Conservation (phyloP, 306 rosid species). For the Sesbania bispinosa region DNA sequence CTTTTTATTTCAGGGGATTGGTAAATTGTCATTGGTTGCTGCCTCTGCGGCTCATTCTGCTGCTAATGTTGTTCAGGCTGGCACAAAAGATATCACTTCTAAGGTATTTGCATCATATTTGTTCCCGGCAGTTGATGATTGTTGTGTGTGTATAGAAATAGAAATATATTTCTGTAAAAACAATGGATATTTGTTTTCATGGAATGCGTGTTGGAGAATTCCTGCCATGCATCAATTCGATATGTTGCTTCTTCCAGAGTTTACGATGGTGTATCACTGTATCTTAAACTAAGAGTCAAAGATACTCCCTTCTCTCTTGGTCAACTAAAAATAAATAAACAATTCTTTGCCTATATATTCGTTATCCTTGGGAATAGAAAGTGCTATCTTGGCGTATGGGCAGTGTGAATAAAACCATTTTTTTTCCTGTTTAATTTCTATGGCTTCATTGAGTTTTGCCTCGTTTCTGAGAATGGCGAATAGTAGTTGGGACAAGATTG, state of each 20-base stretch:
- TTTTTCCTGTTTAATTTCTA: background rate
- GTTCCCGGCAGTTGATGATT: background rate
- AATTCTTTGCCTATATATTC: background rate
- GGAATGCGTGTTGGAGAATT: background rate
- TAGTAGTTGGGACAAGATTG: background rate
- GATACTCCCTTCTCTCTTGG: background rate
- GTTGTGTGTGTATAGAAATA: background rate
- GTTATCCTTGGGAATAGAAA: background rate
- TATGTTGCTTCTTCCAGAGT: too few relatives aligned
- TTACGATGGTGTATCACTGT: too few relatives aligned
- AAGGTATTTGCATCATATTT: slow-evolving; percentile 51
- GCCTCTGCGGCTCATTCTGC: slow-evolving; percentile 84
- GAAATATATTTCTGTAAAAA: background rate
- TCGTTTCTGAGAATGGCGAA: background rate
- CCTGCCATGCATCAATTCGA: background rate
- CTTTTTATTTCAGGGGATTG: slow-evolving; percentile 54
- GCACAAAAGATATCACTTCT: slow-evolving; percentile 67
- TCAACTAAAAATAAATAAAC: background rate
- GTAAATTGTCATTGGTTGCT: slow-evolving; percentile 78
- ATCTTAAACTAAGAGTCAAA: background rate
- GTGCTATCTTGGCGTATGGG: background rate
- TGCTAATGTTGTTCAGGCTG: slow-evolving; percentile 78
- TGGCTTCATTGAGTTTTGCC: background rate
- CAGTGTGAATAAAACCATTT: too few relatives aligned
- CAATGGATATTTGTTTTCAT: background rate